Base-by-base conservation (phyloP, 192 early-diverging fungal genomes). In the Chytriomyces confervae region DNA sequence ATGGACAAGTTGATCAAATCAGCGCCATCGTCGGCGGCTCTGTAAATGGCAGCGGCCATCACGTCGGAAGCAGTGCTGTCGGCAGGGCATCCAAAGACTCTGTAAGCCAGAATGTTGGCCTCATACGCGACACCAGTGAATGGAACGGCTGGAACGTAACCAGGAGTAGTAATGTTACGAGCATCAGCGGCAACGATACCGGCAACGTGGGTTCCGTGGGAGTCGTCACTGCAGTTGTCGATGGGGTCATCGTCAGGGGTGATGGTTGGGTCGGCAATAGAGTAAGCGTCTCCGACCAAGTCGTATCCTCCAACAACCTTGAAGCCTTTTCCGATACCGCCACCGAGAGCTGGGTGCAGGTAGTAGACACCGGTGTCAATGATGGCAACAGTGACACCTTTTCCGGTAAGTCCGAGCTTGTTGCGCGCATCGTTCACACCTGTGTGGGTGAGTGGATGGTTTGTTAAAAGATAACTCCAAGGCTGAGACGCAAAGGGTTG, bases 1-100 rank as follows among this genome's bases (percentile, higher is more conserved):
- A 96, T 80, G 68, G 91, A 93, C 74, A 96, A 85, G 84, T 92
- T 95, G 80, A 97, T 92, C 57, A 97, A 78, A 72, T 97, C 89
- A 80, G 92, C 87, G 0, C 89, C 84, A 67, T 94, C 94, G 5
- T 77, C 75, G 57, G 87, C 84, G 7, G 95, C 96, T 8, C 78
- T 79, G 77, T 90, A 83, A 79, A 97, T 81, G 13, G 91, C 96
- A 66, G 90, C 86, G 64, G 94, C 89, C 43, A 96, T 89, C 49
- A 95, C 75, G 62, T 95, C 94, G 43, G 85, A 82, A 64, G 90
- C 90, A 72, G 84, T 85, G 71, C 50, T 50, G 18, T 36, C 29
- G 29, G 74, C 84, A 16, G 16, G 36, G 80, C 96, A 97, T 7
- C 29, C 29, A 36, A 70, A 77, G n/a, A 96, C 86, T 66, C 95